Base-by-base conservation (phyloP, 2,329 filamentous ascomycete genomes). In the Fusarium setosum region DNA sequence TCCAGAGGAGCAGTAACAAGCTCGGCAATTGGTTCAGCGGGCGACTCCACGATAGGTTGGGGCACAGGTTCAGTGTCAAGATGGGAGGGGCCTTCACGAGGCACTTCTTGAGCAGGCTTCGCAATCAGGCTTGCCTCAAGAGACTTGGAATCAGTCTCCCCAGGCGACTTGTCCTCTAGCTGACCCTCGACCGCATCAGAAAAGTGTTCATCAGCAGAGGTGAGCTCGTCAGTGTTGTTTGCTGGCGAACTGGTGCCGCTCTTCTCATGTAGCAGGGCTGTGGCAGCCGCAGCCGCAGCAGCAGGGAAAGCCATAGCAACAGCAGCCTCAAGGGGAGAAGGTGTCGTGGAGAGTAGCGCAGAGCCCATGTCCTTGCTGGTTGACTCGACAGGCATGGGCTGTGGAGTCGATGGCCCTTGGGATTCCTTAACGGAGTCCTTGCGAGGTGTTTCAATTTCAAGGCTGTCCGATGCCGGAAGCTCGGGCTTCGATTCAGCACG, bases 401-500 rank as follows among this genome's bases (percentile, higher is more conserved):
- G 77, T 35, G 77, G 75, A 56, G 75, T 76, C 12, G 44, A 32
- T 17, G 40, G 23, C 29, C 38, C 41, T 29, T 56, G 40, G 21
- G 47, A 38, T 18, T 42, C 45, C 17, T 55, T 54, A 5, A 26
- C 37, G 29, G 23, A 26, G 10, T 48, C 37, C n/a, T 44, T 38
- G 12, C 8, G 1, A 51, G 56, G 48, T 37, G 32, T 24, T 18
- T 56, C 26, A 8, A 18, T 47, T 9, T 62, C 38, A 21, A 18
- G 26, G 12, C 13, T 61, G 56, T 10, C 32, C 35, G 5, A 34
- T 21, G 26, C 32, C 12, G n/a, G 61, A 38, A 21, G 38, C 50
- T 8, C 71, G 10, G 74, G 76, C 56, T 61, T 73, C n/a, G 65
- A 56, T 17, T 82, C 83, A 5, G 89, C 89, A 61, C 88, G 92